These are phyloP conservation scores for Kluyveromyces marxianus DNA, from an alignment of 1,139 yeast genomes.

Conservation along the genomic window DNA sequence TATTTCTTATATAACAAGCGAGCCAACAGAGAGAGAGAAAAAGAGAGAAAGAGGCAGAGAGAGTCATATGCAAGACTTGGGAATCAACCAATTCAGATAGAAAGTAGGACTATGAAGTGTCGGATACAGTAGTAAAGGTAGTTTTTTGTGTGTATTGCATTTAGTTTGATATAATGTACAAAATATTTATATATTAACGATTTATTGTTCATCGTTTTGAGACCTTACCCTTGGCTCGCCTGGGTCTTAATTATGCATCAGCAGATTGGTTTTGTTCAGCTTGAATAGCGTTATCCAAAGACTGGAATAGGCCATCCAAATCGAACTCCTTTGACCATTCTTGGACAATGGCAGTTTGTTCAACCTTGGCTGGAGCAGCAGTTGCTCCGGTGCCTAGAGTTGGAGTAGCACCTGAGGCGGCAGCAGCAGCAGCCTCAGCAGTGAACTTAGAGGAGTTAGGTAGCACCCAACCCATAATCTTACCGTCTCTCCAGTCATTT, in stretches of 20 bases:
- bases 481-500: conserved; percentile 97
- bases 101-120: too few species aligned
- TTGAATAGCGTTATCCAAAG: conserved; percentile 28
- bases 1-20: too few species aligned
- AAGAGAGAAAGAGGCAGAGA: too few species aligned
- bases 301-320: conserved; percentile 64
- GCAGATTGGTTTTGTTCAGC: conserved; percentile 13
- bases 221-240: neutral
- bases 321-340: conserved; percentile 94
- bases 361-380: conserved; percentile 40
- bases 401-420: conserved; percentile 17
- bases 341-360: conserved; percentile 75
- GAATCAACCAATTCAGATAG: too few species aligned
- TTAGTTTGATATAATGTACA: too few species aligned
- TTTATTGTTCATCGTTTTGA: too few species aligned
- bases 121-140: too few species aligned
- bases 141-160: too few species aligned
- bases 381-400: conserved; percentile 30
- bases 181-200: too few species aligned
- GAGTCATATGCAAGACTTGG: too few species aligned
- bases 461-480: conserved; percentile 82
- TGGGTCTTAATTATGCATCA: neutral
- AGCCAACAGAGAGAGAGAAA: too few species aligned
- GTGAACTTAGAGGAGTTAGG: conserved; percentile 58
- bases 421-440: conserved; percentile 21